Percentiles rank a stretch among this genome's conserved stretches.
phyloP scores from a whole-genome alignment of 139 green algal genomes.

The Raphidocelis subcapitata region DNA sequence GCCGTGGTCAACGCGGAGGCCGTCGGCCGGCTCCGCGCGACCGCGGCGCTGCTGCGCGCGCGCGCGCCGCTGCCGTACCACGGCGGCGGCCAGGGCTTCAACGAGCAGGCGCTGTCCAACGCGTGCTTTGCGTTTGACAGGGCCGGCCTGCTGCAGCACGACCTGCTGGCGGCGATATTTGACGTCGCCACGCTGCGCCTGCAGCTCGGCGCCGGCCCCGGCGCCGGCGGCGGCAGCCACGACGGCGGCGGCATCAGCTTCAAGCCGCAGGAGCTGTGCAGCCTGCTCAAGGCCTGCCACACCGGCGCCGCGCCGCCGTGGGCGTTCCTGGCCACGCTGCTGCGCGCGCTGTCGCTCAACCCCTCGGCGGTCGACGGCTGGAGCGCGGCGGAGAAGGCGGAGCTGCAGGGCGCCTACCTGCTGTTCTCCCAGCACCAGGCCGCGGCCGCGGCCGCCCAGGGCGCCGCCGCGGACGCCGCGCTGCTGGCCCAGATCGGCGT shows the following conservation, averaged over 20 bases:
- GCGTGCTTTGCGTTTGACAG: constrained; percentile 58
- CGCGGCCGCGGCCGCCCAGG: constrained; percentile 6
- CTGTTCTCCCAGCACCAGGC: constrained; percentile 15
- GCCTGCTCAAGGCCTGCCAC: constrained; percentile 31
- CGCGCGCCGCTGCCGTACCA: constrained; percentile 9
- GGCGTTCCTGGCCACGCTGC: constrained; percentile 20
- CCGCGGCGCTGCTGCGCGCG: constrained; percentile 17
- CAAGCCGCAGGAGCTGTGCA: constrained; percentile 40
- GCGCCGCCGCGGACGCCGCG: neutral
- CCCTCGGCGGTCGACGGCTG: constrained; percentile 18
- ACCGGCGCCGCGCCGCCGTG: constrained; percentile 22
- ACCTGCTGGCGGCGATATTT: constrained; percentile 49
- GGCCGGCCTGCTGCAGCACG: constrained; percentile 38
- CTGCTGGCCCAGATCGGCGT: constrained; percentile 4
- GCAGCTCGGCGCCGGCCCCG: constrained; percentile 11
- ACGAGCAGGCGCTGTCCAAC: constrained; percentile 63
- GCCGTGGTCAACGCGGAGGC: constrained; percentile 28
- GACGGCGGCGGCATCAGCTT: constrained; percentile 9
- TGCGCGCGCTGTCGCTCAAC: constrained; percentile 10
- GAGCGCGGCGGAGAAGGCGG: constrained; percentile 15
- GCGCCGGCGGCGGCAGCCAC: neutral
- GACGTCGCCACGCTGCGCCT: constrained; percentile 43
- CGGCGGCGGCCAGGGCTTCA: constrained; percentile 47
- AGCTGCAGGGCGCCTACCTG: constrained; percentile 25
- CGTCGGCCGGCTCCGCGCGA: constrained; percentile 36